These are phyloP conservation scores for Leptodermis oblonga DNA, from an alignment of 257 asterid genomes.

Conservation along the genomic window DNA sequence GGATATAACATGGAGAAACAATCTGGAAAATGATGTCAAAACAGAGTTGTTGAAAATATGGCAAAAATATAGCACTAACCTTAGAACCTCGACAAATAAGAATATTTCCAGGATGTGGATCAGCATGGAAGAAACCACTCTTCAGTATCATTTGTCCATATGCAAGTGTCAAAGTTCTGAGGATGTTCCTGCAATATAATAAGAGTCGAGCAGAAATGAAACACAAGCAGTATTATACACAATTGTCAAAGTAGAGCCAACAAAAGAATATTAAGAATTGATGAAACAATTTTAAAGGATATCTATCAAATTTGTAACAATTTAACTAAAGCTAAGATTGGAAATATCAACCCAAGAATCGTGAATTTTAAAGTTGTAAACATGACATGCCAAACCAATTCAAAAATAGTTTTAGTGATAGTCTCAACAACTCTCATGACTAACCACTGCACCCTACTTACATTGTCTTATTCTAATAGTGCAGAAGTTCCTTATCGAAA, in stretches of 20 bases:
- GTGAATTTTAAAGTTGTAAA: background rate
- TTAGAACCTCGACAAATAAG: constrained; percentile 89
- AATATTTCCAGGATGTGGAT: constrained; percentile 99
- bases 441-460: background rate
- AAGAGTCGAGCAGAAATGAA: constrained; percentile 10
- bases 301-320: background rate
- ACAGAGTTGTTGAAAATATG: constrained; percentile 9
- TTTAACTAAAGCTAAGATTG: background rate
- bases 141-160: constrained; percentile 95
- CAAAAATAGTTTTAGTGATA: background rate
- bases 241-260: background rate
- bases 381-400: background rate
- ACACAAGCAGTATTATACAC: constrained; percentile 8
- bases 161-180: constrained; percentile 80
- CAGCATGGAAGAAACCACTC: constrained; percentile 99
- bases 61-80: constrained; percentile 41
- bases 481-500: background rate
- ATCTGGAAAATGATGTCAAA: background rate
- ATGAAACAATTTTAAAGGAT: background rate
- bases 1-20: background rate
- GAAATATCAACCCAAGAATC: too few relatives aligned
- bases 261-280: background rate
- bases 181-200: constrained; percentile 67
- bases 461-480: background rate
- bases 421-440: background rate